Evolutionary conservation across 176 grass and related monocot genomes (phyloP).

Genomic region (Calamus simplicifolius): DNA sequence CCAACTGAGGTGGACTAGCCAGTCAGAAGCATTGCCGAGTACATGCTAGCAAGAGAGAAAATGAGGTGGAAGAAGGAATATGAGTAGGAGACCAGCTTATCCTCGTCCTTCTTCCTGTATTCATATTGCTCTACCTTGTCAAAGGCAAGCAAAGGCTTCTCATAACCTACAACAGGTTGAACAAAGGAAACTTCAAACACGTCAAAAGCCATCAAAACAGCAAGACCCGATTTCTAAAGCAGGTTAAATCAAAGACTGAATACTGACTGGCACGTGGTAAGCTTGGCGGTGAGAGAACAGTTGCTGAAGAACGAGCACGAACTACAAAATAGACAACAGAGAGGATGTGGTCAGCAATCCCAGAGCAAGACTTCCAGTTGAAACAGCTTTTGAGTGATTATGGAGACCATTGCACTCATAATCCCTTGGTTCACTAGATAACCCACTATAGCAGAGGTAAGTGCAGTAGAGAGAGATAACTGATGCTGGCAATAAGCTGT

Average conservation of each 20-base stretch:
- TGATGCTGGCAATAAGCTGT: slow-evolving; percentile 87
- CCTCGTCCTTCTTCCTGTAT: slow-evolving; percentile 49
- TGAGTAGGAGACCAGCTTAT: slow-evolving; percentile 70
- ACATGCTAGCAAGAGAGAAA: slow-evolving; percentile 99
- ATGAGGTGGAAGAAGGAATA: slow-evolving; percentile 99
- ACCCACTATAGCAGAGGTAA: slow-evolving; percentile 86
- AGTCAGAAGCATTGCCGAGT: slow-evolving; percentile 86
- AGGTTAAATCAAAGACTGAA: background rate
- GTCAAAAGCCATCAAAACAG: background rate
- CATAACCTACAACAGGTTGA: slow-evolving; percentile 34
- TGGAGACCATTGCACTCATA: slow-evolving; percentile 94
- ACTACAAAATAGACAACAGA: slow-evolving; percentile 99
- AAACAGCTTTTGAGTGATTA: slow-evolving; percentile 90
- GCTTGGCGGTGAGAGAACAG: slow-evolving; percentile 59
- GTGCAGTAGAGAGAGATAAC: slow-evolving; percentile 81
- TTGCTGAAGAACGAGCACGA: slow-evolving; percentile 85
- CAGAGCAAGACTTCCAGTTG: slow-evolving; percentile 78
- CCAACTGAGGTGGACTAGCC: slow-evolving; percentile 95
- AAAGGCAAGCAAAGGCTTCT: slow-evolving; percentile 87
- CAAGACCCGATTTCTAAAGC: background rate
- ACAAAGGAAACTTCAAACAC: background rate
- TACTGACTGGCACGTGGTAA: slow-evolving; percentile 71
- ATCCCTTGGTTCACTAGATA: slow-evolving; percentile 94
- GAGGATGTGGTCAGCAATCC: slow-evolving; percentile 91
- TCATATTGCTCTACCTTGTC: slow-evolving; percentile 76